Conservation (phyloP, 1,284 basidiomycete genomes). For the Chondrostereum purpureum region DNA sequence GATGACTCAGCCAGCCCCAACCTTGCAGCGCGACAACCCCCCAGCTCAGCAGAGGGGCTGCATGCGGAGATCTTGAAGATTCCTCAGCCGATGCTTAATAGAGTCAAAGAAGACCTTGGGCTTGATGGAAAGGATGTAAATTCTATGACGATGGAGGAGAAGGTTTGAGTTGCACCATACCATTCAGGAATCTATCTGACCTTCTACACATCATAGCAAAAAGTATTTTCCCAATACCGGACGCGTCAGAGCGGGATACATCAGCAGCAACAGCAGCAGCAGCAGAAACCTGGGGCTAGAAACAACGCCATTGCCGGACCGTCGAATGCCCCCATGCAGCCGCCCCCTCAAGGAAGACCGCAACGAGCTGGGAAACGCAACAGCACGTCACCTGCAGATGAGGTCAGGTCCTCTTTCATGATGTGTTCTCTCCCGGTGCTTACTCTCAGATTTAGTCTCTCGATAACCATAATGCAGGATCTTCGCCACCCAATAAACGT, state of each 20-base stretch:
- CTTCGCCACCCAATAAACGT: conserved; percentile 64
- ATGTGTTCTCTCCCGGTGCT: too few species aligned
- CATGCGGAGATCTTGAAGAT: conserved; percentile 32
- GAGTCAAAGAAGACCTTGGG: conserved; percentile 40
- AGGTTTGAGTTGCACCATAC: conserved; percentile 36
- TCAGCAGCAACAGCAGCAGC: conserved; percentile 24
- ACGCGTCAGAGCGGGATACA: too few species aligned
- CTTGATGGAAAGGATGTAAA: conserved; percentile 43
- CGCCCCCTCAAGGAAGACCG: conserved; percentile 27
- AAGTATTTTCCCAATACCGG: conserved; percentile 10
- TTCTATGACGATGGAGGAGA: conserved; percentile 42
- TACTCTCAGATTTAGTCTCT: conserved; percentile 6
- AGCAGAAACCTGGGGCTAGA: conserved; percentile 13
- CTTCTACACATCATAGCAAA: conserved; percentile 6
- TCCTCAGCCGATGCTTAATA: conserved; percentile 23
- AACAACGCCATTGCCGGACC: conserved; percentile 25
- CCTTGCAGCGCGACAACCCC: conserved; percentile 38
- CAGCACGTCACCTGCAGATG: conserved; percentile 66
- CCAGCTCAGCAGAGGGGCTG: conserved; percentile 14
- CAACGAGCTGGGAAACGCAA: conserved; percentile 41
- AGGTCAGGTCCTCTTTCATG: conserved; percentile 33
- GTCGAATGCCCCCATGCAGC: conserved; percentile 30
- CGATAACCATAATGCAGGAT: conserved; percentile 25
- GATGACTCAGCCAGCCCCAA: conserved; percentile 51
- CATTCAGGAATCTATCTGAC: conserved; percentile 1